A percentile compares a stretch with the other conserved stretches of the same genome.
phyloP scores from a whole-genome alignment of 2,329 filamentous ascomycete species.

The Hymenoscyphus infarciens region DNA sequence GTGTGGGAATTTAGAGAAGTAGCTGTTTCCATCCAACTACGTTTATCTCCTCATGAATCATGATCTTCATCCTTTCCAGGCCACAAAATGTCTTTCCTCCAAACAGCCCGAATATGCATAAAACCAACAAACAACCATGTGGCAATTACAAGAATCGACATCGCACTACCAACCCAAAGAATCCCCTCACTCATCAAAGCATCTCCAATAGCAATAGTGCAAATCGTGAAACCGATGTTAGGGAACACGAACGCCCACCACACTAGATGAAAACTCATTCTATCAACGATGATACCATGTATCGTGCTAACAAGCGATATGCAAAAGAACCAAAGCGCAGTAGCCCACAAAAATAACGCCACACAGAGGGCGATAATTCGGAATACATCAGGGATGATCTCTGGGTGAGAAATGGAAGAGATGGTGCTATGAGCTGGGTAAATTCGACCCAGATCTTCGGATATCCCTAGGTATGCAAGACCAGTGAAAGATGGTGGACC shows the following conservation, averaged over 20 bases:
- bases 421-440: conserved; percentile 28
- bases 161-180: conserved; percentile 46
- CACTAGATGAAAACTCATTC: conserved; percentile 54
- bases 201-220: conserved; percentile 52
- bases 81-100: conserved; percentile 35
- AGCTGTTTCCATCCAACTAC: no score
- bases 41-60: conserved; percentile 19
- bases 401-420: conserved; percentile 38
- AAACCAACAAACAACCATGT: conserved; percentile 32
- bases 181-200: conserved; percentile 45
- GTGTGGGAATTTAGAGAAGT: no score
- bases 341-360: conserved; percentile 61
- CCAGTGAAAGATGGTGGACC: conserved; percentile 70
- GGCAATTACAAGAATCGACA: conserved; percentile 44
- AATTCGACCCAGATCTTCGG: conserved; percentile 45
- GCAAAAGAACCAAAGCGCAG: conserved; percentile 55
- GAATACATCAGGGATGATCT: conserved; percentile 37
- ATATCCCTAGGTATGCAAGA: conserved; percentile 66
- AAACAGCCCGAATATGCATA: conserved; percentile 33
- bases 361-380: conserved; percentile 39
- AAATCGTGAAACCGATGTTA: conserved; percentile 57
- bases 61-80: conserved; percentile 37
- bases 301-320: conserved; percentile 39
- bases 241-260: conserved; percentile 65
- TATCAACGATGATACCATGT: conserved; percentile 41